phyloP scores from a whole-genome alignment of 805 yeast species.

The Metschnikowia continentalis region DNA sequence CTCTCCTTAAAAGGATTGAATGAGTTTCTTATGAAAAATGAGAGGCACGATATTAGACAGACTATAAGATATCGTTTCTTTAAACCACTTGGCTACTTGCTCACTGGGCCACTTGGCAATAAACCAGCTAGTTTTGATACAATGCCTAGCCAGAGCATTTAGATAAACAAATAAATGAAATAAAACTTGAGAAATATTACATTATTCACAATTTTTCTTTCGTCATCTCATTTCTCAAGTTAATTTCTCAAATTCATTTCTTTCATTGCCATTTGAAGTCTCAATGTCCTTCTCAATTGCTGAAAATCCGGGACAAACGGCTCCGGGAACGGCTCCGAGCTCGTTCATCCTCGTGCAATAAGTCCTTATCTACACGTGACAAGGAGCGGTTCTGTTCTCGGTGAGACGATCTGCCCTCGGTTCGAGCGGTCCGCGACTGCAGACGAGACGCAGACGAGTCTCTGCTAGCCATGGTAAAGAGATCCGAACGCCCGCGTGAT shows the following conservation, averaged over 20 bases:
- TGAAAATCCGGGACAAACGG: constrained; percentile 11
- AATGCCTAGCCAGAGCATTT: too few species aligned
- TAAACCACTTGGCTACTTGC: too few species aligned
- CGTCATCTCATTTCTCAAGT: too few species aligned
- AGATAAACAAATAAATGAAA: too few species aligned
- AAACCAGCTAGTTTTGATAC: too few species aligned
- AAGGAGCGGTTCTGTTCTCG: neutral
- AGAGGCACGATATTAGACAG: too few species aligned
- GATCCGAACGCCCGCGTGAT: constrained; percentile 8
- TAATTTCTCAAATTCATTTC: neutral
- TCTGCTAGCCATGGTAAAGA: constrained; percentile 6
- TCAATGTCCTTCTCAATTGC: neutral
- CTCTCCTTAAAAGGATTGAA: too few species aligned
- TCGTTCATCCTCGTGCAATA: constrained; percentile 2
- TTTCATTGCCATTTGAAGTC: neutral
- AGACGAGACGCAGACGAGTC: constrained; percentile 11
- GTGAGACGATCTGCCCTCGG: neutral
- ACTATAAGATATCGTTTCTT: too few species aligned
- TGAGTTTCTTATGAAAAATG: too few species aligned
- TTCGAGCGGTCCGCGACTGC: constrained; percentile 6
- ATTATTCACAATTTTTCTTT: too few species aligned
- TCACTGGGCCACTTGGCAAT: too few species aligned
- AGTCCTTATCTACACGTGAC: neutral
- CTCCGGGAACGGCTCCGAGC: constrained; percentile 10
- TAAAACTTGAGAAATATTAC: too few species aligned